Percentiles rank a stretch among this genome's conserved stretches.
phyloP scores from a whole-genome alignment of 2,329 filamentous ascomycete species.

The Stachybotrys chlorohalonatus region DNA sequence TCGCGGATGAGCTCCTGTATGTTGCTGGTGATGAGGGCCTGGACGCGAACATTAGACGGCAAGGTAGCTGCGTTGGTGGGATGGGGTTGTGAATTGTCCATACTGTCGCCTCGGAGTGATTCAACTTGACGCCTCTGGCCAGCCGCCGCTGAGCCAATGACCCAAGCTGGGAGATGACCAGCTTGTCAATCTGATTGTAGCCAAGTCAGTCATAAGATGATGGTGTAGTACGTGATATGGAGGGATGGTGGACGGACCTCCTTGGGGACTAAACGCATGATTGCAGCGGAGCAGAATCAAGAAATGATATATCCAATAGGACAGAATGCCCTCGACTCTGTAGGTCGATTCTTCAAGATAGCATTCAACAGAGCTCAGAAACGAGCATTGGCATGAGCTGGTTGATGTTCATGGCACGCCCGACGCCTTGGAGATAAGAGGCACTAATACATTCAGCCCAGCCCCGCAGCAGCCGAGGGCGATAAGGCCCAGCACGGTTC shows the following conservation, averaged over 20 bases:
- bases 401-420: no score
- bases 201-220: not conserved
- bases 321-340: no score
- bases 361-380: no score
- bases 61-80: not conserved
- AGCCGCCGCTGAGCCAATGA: slow-evolving; percentile 80
- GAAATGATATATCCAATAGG: no score
- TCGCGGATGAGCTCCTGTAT: slow-evolving; percentile 96
- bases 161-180: slow-evolving; percentile 83
- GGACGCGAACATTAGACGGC: not conserved
- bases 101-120: slow-evolving; percentile 82
- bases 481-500: no score
- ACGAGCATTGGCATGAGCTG: no score
- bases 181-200: slow-evolving; percentile 74
- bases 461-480: no score
- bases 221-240: slow-evolving; percentile 5
- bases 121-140: slow-evolving; percentile 78
- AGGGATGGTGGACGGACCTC: slow-evolving; percentile 27
- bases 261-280: slow-evolving; percentile 39
- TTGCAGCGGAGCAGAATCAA: no score
- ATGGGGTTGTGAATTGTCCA: slow-evolving; percentile 7
- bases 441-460: no score
- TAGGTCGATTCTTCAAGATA: no score
- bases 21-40: slow-evolving; percentile 78
- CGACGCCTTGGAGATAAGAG: no score